phyloP scores from a whole-genome alignment of 106 monocot genomes.

The Platanthera zijinensis region DNA sequence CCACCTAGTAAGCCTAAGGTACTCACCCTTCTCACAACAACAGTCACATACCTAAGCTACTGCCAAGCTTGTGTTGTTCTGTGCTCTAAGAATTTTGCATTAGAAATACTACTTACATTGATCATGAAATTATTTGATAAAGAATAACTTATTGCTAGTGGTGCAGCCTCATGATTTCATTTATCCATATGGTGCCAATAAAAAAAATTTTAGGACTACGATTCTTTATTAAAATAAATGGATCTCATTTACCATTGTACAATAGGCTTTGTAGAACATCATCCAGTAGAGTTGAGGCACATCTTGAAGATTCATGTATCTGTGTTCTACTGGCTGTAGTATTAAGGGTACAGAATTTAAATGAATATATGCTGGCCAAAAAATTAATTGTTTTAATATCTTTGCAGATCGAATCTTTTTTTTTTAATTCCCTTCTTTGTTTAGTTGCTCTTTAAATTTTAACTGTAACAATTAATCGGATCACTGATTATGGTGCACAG shows the following conservation, averaged over 20 bases:
- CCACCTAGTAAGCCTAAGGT: background rate
- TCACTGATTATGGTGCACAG: constrained; percentile 12
- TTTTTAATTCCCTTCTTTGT: background rate
- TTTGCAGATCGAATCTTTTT: background rate
- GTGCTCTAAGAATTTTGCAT: background rate
- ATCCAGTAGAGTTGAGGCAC: background rate
- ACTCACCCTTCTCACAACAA: background rate
- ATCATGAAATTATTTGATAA: background rate
- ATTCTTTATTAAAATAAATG: background rate
- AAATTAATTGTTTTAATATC: background rate
- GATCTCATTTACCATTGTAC: background rate
- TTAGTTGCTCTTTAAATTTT: background rate
- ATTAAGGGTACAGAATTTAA: background rate
- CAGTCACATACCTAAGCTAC: background rate
- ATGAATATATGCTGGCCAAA: background rate
- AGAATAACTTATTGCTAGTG: background rate
- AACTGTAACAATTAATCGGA: background rate
- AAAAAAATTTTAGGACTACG: background rate
- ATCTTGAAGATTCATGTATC: constrained; percentile 1
- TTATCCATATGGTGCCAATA: background rate
- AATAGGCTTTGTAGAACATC: background rate
- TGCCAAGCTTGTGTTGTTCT: background rate
- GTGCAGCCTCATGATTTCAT: background rate
- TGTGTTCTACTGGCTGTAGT: background rate
- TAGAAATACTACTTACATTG: background rate